Conservation (phyloP, 148 eudicot species). For the Chenopodium album region DNA sequence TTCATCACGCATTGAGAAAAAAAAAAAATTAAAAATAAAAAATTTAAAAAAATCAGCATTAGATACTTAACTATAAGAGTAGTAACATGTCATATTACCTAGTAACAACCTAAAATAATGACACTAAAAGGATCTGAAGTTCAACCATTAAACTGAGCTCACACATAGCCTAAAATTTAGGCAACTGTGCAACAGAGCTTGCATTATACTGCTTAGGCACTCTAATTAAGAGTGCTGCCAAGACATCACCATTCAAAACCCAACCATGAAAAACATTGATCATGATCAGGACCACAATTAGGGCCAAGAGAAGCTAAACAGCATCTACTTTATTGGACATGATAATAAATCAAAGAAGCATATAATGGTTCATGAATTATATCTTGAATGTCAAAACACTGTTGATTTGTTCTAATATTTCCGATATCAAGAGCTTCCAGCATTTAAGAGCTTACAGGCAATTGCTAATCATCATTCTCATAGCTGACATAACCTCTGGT, state of each 20-base stretch:
- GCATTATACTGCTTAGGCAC: not conserved
- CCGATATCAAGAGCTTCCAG: constrained; percentile 2
- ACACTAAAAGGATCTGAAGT: not conserved
- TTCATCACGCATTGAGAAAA: not conserved
- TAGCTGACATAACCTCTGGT: not conserved
- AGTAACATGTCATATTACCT: not conserved
- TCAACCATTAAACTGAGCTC: not conserved
- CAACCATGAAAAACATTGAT: not conserved
- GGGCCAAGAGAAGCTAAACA: not conserved
- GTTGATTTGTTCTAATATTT: not conserved
- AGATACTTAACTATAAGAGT: not conserved
- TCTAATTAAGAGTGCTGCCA: not conserved
- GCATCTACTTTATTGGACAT: not conserved
- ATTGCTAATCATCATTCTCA: not conserved
- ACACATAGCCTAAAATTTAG: not conserved
- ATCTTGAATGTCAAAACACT: not conserved
- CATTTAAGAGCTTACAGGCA: not conserved
- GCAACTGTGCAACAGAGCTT: not conserved
- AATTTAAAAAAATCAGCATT: not conserved
- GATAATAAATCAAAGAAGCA: not conserved
- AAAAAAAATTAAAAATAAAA: too few relatives aligned
- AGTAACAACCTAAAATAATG: not conserved
- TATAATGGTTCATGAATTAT: not conserved
- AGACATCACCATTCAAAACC: not conserved
- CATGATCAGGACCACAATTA: not conserved